Evolutionary conservation across 2,329 filamentous ascomycete genomes (phyloP), one percentile per base, ranked within the genome.

Genomic region (Trichoderma cornu-damae): DNA sequence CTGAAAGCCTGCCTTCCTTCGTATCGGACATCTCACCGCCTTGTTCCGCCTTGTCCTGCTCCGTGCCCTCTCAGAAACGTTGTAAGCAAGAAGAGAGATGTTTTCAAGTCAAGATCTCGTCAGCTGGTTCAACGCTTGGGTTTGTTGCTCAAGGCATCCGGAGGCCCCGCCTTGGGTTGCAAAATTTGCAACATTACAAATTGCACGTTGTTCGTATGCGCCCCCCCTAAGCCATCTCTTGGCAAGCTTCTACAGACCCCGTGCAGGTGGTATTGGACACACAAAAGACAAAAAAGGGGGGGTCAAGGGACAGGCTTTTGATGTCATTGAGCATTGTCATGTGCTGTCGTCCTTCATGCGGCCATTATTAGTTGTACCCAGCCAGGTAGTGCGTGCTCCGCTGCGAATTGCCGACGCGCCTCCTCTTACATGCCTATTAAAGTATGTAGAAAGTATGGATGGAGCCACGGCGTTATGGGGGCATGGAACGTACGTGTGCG

Each of bases 321-420:
- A 54, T 47, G 40, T 37, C 30, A 54, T 46, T 16, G 51, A 54
- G 30, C 42, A 46, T 38, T 28, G 24, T 54, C 51, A 54, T 37
- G 40, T 54, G 24, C 51, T 26, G 18, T 22, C 51, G 11, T 46
- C 20, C 30, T 46, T 46, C 32, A 46, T 46, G 51, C 51, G 32
- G 16, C 42, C 40, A 26, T n/a, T n/a, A n/a, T n/a, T n/a, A n/a
- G n/a, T n/a, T n/a, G n/a, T n/a, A n/a, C n/a, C n/a, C n/a, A n/a
- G n/a, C n/a, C n/a, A n/a, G n/a, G n/a, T 43, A 22, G 37, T 20
- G 26, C 7, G 32, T 42, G 16, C 26, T 52, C 49, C 49, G 49
- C 49, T 43, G 7, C 35, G 26, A 52, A 43, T n/a, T 30, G 49
- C 49, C 49, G 49, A 16, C 37, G 12, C 22, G 9, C 37, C 8